Evolutionary conservation across 768 basidiomycete species (phyloP), one percentile per base, ranked within the genome.

Genomic region (Boletus subcaerulescens): DNA sequence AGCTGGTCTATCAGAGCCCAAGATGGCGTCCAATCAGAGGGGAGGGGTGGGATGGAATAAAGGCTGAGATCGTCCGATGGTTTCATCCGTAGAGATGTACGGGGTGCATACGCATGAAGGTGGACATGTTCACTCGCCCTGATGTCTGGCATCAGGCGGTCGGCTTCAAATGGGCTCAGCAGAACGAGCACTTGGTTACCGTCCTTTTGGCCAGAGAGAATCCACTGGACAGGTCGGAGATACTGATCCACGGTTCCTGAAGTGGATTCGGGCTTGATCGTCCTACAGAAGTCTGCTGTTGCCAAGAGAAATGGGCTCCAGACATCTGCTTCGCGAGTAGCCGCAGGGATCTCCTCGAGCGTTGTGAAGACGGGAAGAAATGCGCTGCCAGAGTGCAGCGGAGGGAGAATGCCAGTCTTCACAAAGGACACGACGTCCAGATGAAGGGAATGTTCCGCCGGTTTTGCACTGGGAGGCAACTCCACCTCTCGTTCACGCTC

Each of bases 71-170:
- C 57, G 35, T 80, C 78, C 26, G 72, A 72, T 14, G 74, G 56
- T 31, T 62, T 60, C 69, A 73, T 73, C 3, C 60, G 62, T 17
- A 61, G 44, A 1, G 64, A 70, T 31, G 72, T 71, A 3, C 73
- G 63, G 10, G 77, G 75, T 3, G 74, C 58, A 52, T 79, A 79
- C 1, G 71, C 36, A 55, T 77, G 76, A 17, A 80, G 66, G 48
- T 71, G 63, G 11, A 74, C 73, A 7, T 55, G n/a, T 9, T 64
- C 60, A 60, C 68, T 70, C 22, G 29, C 29, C 12, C 69, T 72
- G 49, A 80, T 75, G 1, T 46, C 41, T 64, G 74, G 66, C 11
- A 77, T 64, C 15, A 77, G 63, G 20, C 50, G 50, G 47, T 78
- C 67, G 18, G 63, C 75, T 57, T 79, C 38, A 6, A 40, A 40